A percentile compares a stretch with the other conserved stretches of the same genome.
Evolutionary conservation across 1,284 basidiomycete genomes (phyloP).

Genomic region (Sparassis latifolia): DNA sequence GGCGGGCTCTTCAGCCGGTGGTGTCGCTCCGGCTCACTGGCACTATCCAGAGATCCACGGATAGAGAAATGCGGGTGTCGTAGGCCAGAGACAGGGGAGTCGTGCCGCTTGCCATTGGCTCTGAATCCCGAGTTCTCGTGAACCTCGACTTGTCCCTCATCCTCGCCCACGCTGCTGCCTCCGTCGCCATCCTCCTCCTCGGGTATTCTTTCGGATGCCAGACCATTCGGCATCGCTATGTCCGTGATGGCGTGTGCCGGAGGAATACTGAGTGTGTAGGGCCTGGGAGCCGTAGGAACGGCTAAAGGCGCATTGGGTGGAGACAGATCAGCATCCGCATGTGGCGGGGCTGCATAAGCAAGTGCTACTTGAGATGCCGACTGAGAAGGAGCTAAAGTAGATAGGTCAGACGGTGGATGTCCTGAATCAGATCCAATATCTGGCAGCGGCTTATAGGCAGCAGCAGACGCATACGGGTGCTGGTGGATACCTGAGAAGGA

Average conservation of each 20-base stretch:
- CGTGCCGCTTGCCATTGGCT: conserved; percentile 10
- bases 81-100: neutral
- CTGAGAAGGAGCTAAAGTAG: conserved; percentile 37
- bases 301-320: neutral
- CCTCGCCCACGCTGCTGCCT: conserved; percentile 29
- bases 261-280: conserved; percentile 34
- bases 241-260: conserved; percentile 55
- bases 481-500: conserved; percentile 4
- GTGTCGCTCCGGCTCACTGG: conserved; percentile 1
- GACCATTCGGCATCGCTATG: conserved; percentile 30
- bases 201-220: conserved; percentile 26
- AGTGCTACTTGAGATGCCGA: conserved; percentile 33
- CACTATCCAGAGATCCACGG: conserved; percentile 4
- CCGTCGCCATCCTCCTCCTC: conserved; percentile 31
- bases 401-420: conserved; percentile 26
- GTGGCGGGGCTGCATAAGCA: neutral
- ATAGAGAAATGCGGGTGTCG: conserved; percentile 13
- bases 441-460: conserved; percentile 16
- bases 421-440: conserved; percentile 7
- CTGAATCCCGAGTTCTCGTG: conserved; percentile 56
- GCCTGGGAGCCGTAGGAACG: conserved; percentile 9
- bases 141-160: conserved; percentile 33
- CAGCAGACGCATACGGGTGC: conserved; percentile 13
- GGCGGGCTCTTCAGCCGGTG: conserved; percentile 8
- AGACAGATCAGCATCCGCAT: neutral